Conservation (phyloP, 2,329 filamentous ascomycete genomes). For the Talaromyces sp. region DNA sequence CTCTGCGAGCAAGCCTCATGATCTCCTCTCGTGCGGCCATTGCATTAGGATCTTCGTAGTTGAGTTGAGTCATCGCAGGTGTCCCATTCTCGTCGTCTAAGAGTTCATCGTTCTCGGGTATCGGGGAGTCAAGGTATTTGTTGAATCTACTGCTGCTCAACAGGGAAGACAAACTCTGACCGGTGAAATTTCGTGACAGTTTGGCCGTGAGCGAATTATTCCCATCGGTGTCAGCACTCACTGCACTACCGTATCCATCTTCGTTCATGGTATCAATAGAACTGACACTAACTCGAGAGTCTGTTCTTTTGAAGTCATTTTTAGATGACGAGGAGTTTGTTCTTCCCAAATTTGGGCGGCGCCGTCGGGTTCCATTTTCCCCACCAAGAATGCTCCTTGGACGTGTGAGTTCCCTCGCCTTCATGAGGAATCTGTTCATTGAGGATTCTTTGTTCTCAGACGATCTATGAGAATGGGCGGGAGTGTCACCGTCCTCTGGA, state of each 20-base stretch:
- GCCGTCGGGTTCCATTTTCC: slow-evolving; percentile 24
- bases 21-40: slow-evolving; percentile 56
- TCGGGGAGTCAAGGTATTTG: slow-evolving; percentile 26
- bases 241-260: slow-evolving; percentile 38
- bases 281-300: slow-evolving; percentile 47
- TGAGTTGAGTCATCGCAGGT: slow-evolving; percentile 46
- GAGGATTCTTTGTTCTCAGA: slow-evolving; percentile 34
- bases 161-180: slow-evolving; percentile 32
- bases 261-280: slow-evolving; percentile 51
- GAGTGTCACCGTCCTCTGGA: slow-evolving; percentile 20
- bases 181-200: slow-evolving; percentile 23
- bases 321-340: slow-evolving; percentile 41
- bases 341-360: slow-evolving; percentile 42
- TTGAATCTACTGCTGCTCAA: slow-evolving; percentile 30
- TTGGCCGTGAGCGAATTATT: slow-evolving; percentile 22
- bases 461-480: slow-evolving; percentile 23
- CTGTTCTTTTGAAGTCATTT: slow-evolving; percentile 24
- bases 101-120: slow-evolving; percentile 25
- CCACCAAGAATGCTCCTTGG: slow-evolving; percentile 24
- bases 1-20: slow-evolving; percentile 44
- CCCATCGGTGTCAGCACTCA: slow-evolving; percentile 26
- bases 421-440: slow-evolving; percentile 41
- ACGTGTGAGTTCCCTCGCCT: slow-evolving; percentile 36
- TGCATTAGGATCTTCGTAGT: slow-evolving; percentile 51
- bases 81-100: slow-evolving; percentile 33